These are phyloP conservation scores for Fragaria iinumae DNA, from an alignment of 306 rosid species.

Conservation along the genomic window DNA sequence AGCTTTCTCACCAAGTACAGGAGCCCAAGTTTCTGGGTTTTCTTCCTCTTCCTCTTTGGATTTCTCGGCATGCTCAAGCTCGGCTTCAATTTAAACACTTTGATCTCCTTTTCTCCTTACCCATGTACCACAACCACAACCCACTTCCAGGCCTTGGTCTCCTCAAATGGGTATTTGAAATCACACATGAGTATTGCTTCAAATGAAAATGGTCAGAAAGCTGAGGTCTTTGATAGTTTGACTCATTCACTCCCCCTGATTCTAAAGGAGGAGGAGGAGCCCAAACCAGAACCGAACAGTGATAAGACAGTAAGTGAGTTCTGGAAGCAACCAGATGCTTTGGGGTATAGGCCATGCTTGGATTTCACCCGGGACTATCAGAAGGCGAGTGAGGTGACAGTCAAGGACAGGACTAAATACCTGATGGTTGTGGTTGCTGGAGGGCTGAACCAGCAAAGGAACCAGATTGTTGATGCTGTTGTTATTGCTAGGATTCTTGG, in stretches of 20 bases:
- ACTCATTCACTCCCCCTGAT: conserved; percentile 24
- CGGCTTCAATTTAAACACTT: conserved; percentile 38
- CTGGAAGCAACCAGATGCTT: conserved; percentile 87
- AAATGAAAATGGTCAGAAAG: conserved; percentile 21
- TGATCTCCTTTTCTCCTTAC: conserved; percentile 41
- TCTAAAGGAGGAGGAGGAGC: conserved; percentile 25
- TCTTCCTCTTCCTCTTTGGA: conserved; percentile 54
- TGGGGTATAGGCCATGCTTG: conserved; percentile 82
- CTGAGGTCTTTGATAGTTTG: conserved; percentile 13
- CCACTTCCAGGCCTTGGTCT: conserved; percentile 26
- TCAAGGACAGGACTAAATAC: conserved; percentile 59
- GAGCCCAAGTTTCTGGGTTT: conserved; percentile 51
- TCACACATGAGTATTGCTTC: conserved; percentile 26
- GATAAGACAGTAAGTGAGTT: conserved; percentile 39
- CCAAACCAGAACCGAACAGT: conserved; percentile 1
- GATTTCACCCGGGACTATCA: conserved; percentile 56
- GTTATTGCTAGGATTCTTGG: conserved; percentile 97
- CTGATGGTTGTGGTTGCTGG: conserved; percentile 91
- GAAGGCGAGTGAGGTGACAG: conserved; percentile 42
- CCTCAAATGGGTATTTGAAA: conserved; percentile 37
- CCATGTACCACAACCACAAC: conserved; percentile 46
- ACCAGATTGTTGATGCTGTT: conserved; percentile 98
- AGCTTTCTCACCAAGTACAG: conserved; percentile 29
- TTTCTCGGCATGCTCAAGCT: conserved; percentile 63
- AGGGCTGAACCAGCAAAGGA: conserved; percentile 98